Conservation (phyloP, 2,329 filamentous ascomycete species). For the Pseudogymnoascus sp. region DNA sequence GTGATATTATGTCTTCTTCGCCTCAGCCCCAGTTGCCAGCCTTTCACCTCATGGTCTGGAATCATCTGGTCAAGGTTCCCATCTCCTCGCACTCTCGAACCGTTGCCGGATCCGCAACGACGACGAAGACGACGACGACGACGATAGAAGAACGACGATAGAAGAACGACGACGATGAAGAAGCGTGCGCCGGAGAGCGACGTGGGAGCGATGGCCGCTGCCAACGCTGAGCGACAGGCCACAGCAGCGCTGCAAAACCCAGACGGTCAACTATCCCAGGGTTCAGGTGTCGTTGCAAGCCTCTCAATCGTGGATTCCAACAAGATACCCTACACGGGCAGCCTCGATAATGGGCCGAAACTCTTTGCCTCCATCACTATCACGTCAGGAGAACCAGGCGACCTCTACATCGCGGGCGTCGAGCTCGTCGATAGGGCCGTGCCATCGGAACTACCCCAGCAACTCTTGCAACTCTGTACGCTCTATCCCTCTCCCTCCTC, state of each 20-base stretch:
- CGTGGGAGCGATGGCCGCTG: neutral
- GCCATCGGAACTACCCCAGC: neutral
- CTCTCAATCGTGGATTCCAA: neutral
- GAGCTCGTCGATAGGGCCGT: neutral
- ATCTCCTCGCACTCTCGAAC: neutral
- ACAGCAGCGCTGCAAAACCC: neutral
- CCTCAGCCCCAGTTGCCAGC: neutral
- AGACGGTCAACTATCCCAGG: accelerated
- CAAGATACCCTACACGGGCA: neutral
- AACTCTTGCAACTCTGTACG: neutral
- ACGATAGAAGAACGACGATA: neutral
- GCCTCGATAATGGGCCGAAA: neutral
- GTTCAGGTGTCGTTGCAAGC: neutral
- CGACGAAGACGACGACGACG: neutral
- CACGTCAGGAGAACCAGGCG: neutral
- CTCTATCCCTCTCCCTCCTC: neutral
- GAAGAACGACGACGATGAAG: neutral
- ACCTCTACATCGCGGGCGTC: neutral
- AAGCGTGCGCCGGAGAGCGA: neutral
- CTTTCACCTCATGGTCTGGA: neutral
- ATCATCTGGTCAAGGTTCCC: neutral
- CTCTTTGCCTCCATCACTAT: neutral
- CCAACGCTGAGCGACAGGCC: neutral
- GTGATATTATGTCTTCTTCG: neutral
- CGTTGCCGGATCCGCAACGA: neutral